Evolutionary conservation across 225 moss, liverwort and hornwort species (phyloP).

Genomic region (Thuidium tamariscinum): DNA sequence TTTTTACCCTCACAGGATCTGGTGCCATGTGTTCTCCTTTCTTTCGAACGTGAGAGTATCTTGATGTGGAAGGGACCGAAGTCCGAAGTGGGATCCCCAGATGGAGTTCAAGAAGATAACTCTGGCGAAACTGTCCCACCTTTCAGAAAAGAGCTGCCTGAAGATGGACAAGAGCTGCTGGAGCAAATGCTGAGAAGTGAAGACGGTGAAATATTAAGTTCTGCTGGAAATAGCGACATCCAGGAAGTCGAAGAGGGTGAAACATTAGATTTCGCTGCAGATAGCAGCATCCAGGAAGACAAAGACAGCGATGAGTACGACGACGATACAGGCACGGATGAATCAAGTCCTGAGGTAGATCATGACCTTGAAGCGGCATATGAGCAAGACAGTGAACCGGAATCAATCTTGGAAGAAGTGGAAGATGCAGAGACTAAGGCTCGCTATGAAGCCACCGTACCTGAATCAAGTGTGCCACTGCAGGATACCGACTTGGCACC

Average conservation of each 20-base stretch:
- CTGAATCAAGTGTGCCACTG: not conserved
- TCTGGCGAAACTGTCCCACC: constrained; percentile 2
- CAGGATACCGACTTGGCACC: not conserved
- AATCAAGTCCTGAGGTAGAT: not conserved
- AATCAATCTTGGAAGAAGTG: not conserved
- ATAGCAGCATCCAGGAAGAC: not conserved
- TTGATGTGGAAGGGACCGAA: constrained; percentile 67
- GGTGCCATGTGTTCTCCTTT: constrained; percentile 79
- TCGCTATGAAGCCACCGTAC: not conserved
- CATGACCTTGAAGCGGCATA: not conserved
- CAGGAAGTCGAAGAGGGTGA: not conserved
- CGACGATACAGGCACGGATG: constrained; percentile 1
- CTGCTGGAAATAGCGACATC: not conserved
- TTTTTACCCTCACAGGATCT: constrained; percentile 42
- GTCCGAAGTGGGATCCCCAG: not conserved
- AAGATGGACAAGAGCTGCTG: constrained; percentile 29
- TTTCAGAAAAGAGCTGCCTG: constrained; percentile 12
- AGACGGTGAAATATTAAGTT: not conserved
- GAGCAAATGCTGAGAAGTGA: constrained; percentile 14
- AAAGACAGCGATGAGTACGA: not conserved
- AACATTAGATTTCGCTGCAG: not conserved
- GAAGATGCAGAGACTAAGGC: not conserved
- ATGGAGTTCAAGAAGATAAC: constrained; percentile 7
- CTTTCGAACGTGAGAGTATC: constrained; percentile 85
- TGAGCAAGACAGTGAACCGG: not conserved